These are phyloP conservation scores for Anacardium occidentale DNA, from an alignment of 345 rosid species.

Conservation along the genomic window DNA sequence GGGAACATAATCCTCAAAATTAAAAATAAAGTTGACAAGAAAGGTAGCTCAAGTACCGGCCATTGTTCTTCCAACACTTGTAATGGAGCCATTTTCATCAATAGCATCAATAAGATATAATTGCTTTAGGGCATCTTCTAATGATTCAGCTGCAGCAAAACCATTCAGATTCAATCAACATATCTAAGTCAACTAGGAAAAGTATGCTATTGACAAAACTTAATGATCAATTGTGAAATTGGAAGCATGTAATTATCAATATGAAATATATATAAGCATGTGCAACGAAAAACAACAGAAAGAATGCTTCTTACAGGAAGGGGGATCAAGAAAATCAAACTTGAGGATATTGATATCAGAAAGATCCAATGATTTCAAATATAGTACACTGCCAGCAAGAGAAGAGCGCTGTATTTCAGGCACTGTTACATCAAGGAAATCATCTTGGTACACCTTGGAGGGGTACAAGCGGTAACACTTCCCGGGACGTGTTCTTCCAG, in stretches of 20 bases:
- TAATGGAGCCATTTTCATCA: slow-evolving; percentile 79
- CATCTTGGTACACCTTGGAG: slow-evolving; percentile 64
- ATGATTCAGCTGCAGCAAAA: slow-evolving; percentile 67
- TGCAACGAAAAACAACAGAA: neutral
- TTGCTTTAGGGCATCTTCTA: slow-evolving; percentile 90
- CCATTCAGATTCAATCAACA: slow-evolving; percentile 20
- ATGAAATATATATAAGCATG: neutral
- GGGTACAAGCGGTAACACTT: slow-evolving; percentile 94
- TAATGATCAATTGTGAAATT: neutral
- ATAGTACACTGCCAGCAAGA: slow-evolving; percentile 91
- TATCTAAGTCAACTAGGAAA: neutral
- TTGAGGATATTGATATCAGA: slow-evolving; percentile 84
- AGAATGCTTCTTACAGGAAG: slow-evolving; percentile 64
- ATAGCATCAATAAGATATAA: slow-evolving; percentile 90
- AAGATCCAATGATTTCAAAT: slow-evolving; percentile 91
- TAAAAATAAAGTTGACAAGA: neutral
- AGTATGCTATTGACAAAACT: neutral
- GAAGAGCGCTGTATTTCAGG: slow-evolving; percentile 98
- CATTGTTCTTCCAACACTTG: slow-evolving; percentile 81
- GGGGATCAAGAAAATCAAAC: slow-evolving; percentile 95
- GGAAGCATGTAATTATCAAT: neutral
- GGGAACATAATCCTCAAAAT: too few species aligned
- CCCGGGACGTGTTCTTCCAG: slow-evolving; percentile 97
- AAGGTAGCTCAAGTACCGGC: slow-evolving; percentile 57
- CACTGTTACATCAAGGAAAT: slow-evolving; percentile 81